These are phyloP conservation scores for Babesia ovis DNA, from an alignment of 169 alveolate species.

Conservation along the genomic window DNA sequence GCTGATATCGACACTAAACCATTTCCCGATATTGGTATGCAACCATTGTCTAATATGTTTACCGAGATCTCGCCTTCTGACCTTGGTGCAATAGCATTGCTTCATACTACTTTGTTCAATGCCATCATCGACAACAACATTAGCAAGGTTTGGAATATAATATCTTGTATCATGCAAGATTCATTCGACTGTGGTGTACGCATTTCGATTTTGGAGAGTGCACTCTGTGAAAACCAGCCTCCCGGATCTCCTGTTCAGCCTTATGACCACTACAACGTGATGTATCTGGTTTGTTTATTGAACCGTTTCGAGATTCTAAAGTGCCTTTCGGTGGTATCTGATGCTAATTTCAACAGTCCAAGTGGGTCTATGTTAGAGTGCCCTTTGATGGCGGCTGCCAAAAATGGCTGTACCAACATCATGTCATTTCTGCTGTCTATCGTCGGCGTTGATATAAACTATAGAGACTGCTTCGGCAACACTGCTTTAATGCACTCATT, in stretches of 20 bases:
- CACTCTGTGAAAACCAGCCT: conserved; percentile 9
- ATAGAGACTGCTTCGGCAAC: conserved; percentile 78
- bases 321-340: conserved; percentile 27
- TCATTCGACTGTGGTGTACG: neutral
- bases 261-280: conserved; percentile 59
- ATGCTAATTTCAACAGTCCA: conserved; percentile 69
- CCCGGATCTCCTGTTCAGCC: neutral
- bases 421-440: conserved; percentile 73
- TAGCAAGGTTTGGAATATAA: neutral
- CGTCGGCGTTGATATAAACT: conserved; percentile 79
- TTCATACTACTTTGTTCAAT: conserved; percentile 30
- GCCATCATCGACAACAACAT: conserved; percentile 47
- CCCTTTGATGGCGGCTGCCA: conserved; percentile 86
- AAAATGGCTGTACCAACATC: conserved; percentile 75
- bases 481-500: conserved; percentile 78
- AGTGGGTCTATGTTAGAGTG: conserved; percentile 68
- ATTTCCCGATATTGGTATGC: neutral
- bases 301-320: conserved; percentile 64
- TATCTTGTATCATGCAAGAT: neutral
- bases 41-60: neutral
- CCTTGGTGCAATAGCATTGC: neutral
- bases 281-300: conserved; percentile 67
- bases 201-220: conserved; percentile 19
- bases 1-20: neutral
- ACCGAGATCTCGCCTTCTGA: neutral